A percentile compares a stretch with the other conserved stretches of the same genome.
phyloP scores from a whole-genome alignment of 1,139 yeast species.

The Zhuliangozyma blackwelliae region DNA sequence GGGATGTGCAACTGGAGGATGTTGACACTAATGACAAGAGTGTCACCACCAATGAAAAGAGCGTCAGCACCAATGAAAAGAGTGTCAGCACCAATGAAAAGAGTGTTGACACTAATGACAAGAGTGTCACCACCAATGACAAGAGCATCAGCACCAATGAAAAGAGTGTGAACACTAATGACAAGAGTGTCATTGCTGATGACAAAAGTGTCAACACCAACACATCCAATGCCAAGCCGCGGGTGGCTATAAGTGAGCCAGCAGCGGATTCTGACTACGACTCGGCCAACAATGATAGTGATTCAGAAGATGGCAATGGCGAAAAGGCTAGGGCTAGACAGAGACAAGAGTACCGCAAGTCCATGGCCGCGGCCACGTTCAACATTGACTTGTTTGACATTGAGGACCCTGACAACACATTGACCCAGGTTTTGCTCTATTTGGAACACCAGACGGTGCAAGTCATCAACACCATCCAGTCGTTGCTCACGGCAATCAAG shows the following conservation, averaged over 20 bases:
- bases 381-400: conserved; percentile 74
- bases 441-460: conserved; percentile 92
- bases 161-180: too few relatives aligned
- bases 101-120: too few relatives aligned
- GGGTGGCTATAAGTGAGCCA: conserved; percentile 3
- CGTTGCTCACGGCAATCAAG: conserved; percentile 70
- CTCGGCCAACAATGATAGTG: conserved; percentile 9
- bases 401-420: conserved; percentile 80
- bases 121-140: too few relatives aligned
- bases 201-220: conserved; percentile 6
- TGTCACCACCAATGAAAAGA: too few relatives aligned
- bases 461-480: conserved; percentile 86
- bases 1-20: too few relatives aligned
- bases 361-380: conserved; percentile 55
- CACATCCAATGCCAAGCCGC: conserved; percentile 2
- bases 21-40: too few relatives aligned
- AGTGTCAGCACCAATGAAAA: too few relatives aligned
- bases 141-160: too few relatives aligned
- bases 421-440: conserved; percentile 77
- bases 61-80: too few relatives aligned
- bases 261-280: background rate
- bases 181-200: too few relatives aligned
- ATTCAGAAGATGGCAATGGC: conserved; percentile 17
- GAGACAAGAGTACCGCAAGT: conserved; percentile 46
- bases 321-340: conserved; percentile 35